Conservation (phyloP, 352 stramenopile genomes). For the Phytophthora pini region DNA sequence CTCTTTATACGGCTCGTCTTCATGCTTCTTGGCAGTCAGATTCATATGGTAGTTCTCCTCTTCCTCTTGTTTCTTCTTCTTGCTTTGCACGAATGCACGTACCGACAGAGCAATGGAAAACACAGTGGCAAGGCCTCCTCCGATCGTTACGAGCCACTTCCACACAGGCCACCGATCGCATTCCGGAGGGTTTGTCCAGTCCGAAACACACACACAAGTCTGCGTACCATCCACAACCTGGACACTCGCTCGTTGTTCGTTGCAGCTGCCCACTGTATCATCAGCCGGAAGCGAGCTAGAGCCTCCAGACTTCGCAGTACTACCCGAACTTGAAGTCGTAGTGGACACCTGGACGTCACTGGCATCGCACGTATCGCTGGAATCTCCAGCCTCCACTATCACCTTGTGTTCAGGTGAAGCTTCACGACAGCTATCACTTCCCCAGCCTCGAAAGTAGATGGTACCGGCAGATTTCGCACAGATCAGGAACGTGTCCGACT, state of each 20-base stretch:
- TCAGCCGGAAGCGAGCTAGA: constrained; percentile 26
- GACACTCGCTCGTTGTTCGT: constrained; percentile 55
- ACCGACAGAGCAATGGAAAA: constrained; percentile 64
- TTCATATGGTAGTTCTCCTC: constrained; percentile 20
- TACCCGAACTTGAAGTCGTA: constrained; percentile 5
- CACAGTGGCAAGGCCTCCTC: constrained; percentile 55
- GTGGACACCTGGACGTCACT: constrained; percentile 22
- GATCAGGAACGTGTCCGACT: constrained; percentile 60
- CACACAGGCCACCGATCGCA: constrained; percentile 60
- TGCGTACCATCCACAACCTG: constrained; percentile 42
- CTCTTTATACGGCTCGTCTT: constrained; percentile 21
- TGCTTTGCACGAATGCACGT: constrained; percentile 51
- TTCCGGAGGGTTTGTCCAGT: constrained; percentile 63
- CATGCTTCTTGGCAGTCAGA: constrained; percentile 21
- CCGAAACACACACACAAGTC: constrained; percentile 62
- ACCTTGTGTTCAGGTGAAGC: constrained; percentile 57
- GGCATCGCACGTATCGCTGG: constrained; percentile 27
- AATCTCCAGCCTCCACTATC: constrained; percentile 48
- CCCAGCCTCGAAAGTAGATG: constrained; percentile 72
- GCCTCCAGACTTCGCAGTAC: background rate
- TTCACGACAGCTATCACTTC: constrained; percentile 53
- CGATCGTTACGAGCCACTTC: constrained; percentile 68
- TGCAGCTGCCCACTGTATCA: constrained; percentile 50
- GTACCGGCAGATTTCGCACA: constrained; percentile 57
- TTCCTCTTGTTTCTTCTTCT: constrained; percentile 43